Conservation (phyloP, 2,329 filamentous ascomycete genomes). For the Colletotrichum cereale region DNA sequence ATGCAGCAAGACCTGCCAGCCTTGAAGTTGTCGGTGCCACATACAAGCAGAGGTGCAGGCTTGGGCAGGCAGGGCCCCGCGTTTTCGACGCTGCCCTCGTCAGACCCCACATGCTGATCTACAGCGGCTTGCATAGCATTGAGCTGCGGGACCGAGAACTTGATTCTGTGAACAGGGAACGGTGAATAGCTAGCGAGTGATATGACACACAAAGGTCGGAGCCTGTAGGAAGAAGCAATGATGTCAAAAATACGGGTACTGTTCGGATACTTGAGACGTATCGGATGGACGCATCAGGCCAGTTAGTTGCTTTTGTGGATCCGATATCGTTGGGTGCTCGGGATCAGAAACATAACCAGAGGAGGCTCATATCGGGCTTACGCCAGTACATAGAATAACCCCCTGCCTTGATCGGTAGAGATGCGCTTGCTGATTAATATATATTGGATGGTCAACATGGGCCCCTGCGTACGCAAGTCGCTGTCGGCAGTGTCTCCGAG, state of each 20-base stretch:
- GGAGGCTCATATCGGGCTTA: neutral
- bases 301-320: neutral
- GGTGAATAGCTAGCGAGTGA: slow-evolving; percentile 1
- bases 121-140: slow-evolving; percentile 32
- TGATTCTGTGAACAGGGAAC: neutral
- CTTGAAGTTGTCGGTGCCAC: neutral
- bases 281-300: neutral
- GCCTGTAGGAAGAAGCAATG: slow-evolving; percentile 26
- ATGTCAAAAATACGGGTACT: neutral
- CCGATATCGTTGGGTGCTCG: neutral
- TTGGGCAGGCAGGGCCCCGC: neutral
- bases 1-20: neutral
- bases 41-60: neutral
- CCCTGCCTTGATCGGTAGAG: slow-evolving; percentile 6
- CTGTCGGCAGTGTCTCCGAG: slow-evolving; percentile 10
- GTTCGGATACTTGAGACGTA: slow-evolving; percentile 2
- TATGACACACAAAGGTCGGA: neutral
- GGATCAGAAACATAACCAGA: slow-evolving; percentile 2
- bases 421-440: slow-evolving; percentile 9
- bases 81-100: neutral
- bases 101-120: slow-evolving; percentile 30
- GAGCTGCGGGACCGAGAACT: neutral
- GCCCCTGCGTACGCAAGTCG: neutral
- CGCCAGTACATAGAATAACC: slow-evolving; percentile 30
- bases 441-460: slow-evolving; percentile 6